Conservation (phyloP, 805 yeast genomes). For the Pichia ethanolica region DNA sequence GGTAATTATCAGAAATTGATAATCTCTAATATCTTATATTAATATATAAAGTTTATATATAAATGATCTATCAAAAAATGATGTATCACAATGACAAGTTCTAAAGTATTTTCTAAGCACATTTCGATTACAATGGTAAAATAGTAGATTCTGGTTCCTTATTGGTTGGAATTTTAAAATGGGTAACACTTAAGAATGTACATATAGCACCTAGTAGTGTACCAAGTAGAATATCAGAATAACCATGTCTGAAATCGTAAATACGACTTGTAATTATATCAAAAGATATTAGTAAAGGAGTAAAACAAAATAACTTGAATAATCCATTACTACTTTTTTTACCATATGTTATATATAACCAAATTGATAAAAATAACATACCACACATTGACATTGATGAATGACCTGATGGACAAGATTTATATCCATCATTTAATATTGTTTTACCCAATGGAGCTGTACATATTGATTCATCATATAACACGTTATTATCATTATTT, state of each 20-base stretch:
- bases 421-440: constrained; percentile 51
- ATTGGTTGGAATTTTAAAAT: not conserved
- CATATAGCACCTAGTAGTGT: constrained; percentile 23
- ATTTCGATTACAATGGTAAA: not conserved
- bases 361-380: constrained; percentile 49
- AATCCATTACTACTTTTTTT: not conserved
- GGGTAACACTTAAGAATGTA: not conserved
- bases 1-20: not conserved
- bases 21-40: no score
- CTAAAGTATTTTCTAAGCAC: no score
- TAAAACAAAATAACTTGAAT: constrained; percentile 14
- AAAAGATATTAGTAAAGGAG: constrained; percentile 32
- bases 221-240: constrained; percentile 71
- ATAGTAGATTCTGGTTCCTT: constrained; percentile 6
- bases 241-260: constrained; percentile 88
- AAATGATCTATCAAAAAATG: no score
- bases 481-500: constrained; percentile 16
- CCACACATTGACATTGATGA: constrained; percentile 66
- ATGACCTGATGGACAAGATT: constrained; percentile 79
- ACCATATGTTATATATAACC: constrained; percentile 17
- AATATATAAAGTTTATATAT: no score
- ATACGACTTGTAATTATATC: constrained; percentile 48
- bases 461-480: constrained; percentile 26
- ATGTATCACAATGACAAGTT: no score
- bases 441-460: constrained; percentile 28